Evolutionary conservation across 2,329 filamentous ascomycete species (phyloP), one percentile per base, ranked within the genome.

Genomic region (Domatiomyces globalis): DNA sequence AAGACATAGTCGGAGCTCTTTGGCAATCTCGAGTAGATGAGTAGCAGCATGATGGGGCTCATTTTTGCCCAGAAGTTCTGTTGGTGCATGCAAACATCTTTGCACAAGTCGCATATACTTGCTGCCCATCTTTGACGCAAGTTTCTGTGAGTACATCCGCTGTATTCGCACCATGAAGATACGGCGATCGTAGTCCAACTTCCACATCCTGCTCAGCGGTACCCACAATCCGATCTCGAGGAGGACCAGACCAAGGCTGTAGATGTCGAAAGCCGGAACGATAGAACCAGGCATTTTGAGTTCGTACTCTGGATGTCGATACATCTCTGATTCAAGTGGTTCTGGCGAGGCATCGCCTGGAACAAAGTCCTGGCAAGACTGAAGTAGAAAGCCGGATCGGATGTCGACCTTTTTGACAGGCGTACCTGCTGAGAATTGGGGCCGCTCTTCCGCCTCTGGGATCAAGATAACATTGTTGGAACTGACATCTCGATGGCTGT

Each of bases 131-230:
- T 80, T 82, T 0, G 76, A 73, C 2, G 74, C 77, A 29, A 83
- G 66, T 55, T 79, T 79, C 33, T 78, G 74, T 44, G 80, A 73
- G 60, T 80, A 83, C 1, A 81, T 72, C 57, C 76, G 77, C 62
- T 81, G 77, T n/a, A 83, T 70, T 39, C 79, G 71, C 48, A 77
- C 70, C 62, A 81, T 81, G 68, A 83, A 83, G 65, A 80, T 78
- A 17, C 70, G 67, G 18, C 78, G 71, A 20, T 74, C 75, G 62
- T 83, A 83, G 61, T 81, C 82, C 54, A 74, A 68, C 60, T 83
- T 83, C 76, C 78, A 83, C 18, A 83, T 63, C 51, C 77, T 76
- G 50, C 74, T 74, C 22, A 83, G 68, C 0, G 80, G 79, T 27
- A 74, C 73, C 80, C 80, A 83, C 2, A 83, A 64, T 4, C 80